Evolutionary conservation across 164 flowering plant species (phyloP), one percentile per base, ranked within the genome.

Genomic region (Tetracentron sinense): DNA sequence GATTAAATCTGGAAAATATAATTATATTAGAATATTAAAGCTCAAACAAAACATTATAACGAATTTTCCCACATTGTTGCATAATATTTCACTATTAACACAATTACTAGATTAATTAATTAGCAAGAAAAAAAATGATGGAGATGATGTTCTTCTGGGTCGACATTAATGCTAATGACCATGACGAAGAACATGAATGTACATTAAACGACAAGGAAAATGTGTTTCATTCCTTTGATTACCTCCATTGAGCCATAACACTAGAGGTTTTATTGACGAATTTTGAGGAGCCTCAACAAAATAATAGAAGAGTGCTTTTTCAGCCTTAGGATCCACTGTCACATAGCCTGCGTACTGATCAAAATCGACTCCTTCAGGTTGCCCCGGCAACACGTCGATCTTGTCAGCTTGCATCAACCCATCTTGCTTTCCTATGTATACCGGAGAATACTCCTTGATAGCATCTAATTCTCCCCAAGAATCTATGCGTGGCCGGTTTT

Each of bases 171-270:
- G 38, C 38, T n/a, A n/a, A 33, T 33, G 38, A 3, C 19, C 23
- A 48, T 28, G 11, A 29, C 0, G 7, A 61, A 46, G 56, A 31
- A 30, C 6, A 20, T 38, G 44, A 8, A 38, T 38, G 44, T 8
- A 10, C n/a, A n/a, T n/a, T n/a, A n/a, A 1, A 4, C 8, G 44
- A 38, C 44, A 38, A 38, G 8, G 44, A 38, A 1, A 38, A 8
- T 38, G 14, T 3, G 4, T 4, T 4, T 33, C 6, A 8, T 33
- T 33, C 38, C n/a, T n/a, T n/a, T n/a, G n/a, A 15, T 4, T 70
- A 74, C 81, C 81, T 74, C 81, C 81, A 69, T 78, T 78, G 44
- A 78, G 70, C 81, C 78, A 78, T 20, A 75, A 48, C 20, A 72
- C 70, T n/a, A 78, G 67, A 69, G 81, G 81, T 20, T 69, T 63